Conservation (phyloP, 164 flowering plant species). For the Aristolochia contorta region DNA sequence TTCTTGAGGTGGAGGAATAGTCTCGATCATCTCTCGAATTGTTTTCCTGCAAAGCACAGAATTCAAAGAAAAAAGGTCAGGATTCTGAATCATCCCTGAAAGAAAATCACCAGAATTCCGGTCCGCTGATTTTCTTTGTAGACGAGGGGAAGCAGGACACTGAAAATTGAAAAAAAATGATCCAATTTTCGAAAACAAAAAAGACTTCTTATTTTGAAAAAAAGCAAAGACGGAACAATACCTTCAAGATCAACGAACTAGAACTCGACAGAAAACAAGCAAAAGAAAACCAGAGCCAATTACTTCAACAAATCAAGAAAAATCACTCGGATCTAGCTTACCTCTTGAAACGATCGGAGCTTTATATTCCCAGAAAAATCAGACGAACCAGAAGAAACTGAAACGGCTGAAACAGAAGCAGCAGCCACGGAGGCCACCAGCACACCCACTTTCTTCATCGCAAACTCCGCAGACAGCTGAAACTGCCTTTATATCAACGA, state of each 20-base stretch:
- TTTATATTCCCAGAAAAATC: not conserved
- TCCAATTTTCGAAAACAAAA: too few species aligned
- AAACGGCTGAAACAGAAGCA: not conserved
- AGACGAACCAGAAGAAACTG: not conserved
- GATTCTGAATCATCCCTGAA: not conserved
- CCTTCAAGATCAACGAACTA: not conserved
- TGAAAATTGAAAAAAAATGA: too few species aligned
- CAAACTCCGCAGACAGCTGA: too few species aligned
- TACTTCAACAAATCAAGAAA: too few species aligned
- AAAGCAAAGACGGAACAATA: too few species aligned
- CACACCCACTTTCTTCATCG: not conserved
- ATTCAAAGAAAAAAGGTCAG: not conserved
- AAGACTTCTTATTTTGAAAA: too few species aligned
- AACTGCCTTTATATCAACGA: too few species aligned
- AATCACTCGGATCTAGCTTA: not conserved
- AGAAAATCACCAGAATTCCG: too few species aligned
- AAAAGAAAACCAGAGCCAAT: not conserved
- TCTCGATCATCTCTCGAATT: slow-evolving; percentile 5
- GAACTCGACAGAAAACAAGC: not conserved
- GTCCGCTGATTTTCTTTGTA: too few species aligned
- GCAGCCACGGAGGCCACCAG: not conserved
- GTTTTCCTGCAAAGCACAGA: not conserved
- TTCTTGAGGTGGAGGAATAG: slow-evolving; percentile 2
- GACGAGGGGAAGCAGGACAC: too few species aligned
- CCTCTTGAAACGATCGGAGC: not conserved